A percentile compares a stretch with the other conserved stretches of the same genome.
Evolutionary conservation across 768 basidiomycete genomes (phyloP).

Genomic region (Nidularia pulvinata): DNA sequence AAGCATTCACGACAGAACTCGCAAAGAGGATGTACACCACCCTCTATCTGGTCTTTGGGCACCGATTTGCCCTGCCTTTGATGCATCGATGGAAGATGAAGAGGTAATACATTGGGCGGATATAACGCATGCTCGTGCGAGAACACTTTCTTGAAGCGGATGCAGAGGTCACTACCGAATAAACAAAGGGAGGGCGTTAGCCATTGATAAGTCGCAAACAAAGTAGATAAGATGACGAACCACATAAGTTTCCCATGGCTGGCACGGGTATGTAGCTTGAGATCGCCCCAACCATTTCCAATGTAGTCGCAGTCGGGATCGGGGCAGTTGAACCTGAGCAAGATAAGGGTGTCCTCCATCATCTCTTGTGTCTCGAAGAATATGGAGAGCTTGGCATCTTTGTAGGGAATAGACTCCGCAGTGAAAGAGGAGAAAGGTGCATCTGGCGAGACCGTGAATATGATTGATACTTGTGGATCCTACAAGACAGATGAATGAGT

Average conservation of each 20-base stretch:
- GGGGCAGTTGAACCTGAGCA: constrained; percentile 95
- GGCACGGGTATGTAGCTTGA: constrained; percentile 82
- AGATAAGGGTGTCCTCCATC: constrained; percentile 92
- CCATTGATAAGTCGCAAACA: neutral
- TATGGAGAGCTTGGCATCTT: constrained; percentile 74
- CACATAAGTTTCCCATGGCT: constrained; percentile 82
- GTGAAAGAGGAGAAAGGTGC: constrained; percentile 58
- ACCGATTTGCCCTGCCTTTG: constrained; percentile 33
- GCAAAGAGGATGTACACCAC: constrained; percentile 78
- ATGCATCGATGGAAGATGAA: constrained; percentile 78
- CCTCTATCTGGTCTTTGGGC: constrained; percentile 60
- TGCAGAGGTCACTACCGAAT: constrained; percentile 74
- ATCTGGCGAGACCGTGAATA: constrained; percentile 73
- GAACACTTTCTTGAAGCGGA: constrained; percentile 91
- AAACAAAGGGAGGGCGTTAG: neutral
- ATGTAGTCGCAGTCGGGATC: constrained; percentile 81
- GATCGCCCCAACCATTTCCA: constrained; percentile 86
- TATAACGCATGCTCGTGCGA: constrained; percentile 94
- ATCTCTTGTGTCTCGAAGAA: constrained; percentile 89
- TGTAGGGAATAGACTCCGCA: constrained; percentile 55
- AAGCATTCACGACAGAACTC: constrained; percentile 93
- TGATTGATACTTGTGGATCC: constrained; percentile 74
- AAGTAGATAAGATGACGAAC: constrained; percentile 34
- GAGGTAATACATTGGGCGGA: constrained; percentile 51
- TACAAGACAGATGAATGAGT: constrained; percentile 18